Conservation (phyloP, 306 rosid species). For the Delonix regia region DNA sequence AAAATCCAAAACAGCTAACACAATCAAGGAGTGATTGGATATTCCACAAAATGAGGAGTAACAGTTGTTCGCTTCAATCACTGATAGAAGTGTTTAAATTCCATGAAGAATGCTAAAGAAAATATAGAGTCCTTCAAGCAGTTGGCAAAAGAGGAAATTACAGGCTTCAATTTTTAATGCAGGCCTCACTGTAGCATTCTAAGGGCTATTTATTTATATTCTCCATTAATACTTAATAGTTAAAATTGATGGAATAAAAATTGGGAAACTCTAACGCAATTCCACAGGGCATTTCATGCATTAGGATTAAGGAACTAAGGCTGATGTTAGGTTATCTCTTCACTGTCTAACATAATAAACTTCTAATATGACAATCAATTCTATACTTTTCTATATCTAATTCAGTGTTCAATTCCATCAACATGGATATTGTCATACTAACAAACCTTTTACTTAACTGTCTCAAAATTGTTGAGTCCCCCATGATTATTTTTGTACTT, state of each 20-base stretch:
- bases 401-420: not conserved
- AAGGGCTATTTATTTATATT: not conserved
- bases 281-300: not conserved
- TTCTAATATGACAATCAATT: not conserved
- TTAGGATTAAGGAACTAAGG: not conserved
- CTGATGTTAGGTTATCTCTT: not conserved
- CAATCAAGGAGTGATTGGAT: not conserved
- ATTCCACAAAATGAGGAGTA: too few relatives aligned
- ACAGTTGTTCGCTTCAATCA: too few relatives aligned
- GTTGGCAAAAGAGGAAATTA: not conserved
- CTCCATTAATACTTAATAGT: not conserved
- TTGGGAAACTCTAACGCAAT: not conserved
- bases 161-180: not conserved
- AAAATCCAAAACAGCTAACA: not conserved
- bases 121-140: not conserved
- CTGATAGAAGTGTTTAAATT: not conserved
- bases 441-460: not conserved
- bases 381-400: not conserved
- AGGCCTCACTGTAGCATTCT: not conserved
- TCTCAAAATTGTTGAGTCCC: not conserved
- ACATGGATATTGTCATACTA: not conserved
- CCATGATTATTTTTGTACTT: not conserved
- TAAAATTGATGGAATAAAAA: not conserved
- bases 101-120: not conserved
- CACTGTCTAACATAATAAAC: not conserved